phyloP scores from a whole-genome alignment of 441 rosid species.

The Breynia disticha region DNA sequence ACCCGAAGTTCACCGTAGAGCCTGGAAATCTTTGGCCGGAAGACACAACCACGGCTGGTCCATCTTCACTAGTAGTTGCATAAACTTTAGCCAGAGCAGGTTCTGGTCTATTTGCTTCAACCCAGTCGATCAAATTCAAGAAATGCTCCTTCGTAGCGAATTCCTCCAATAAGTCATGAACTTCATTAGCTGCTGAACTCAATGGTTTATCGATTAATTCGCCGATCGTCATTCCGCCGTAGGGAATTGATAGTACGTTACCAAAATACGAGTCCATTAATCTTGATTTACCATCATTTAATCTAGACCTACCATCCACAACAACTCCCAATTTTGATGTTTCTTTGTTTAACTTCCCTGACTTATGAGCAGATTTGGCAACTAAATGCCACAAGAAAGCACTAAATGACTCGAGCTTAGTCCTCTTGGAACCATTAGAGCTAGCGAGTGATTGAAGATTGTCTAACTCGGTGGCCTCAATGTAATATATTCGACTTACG shows the following conservation, averaged over 20 bases:
- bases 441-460: slow-evolving; percentile 48
- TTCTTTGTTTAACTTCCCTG: not conserved
- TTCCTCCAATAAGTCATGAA: slow-evolving; percentile 42
- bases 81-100: slow-evolving; percentile 50
- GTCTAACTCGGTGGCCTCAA: slow-evolving; percentile 30
- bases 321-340: slow-evolving; percentile 49
- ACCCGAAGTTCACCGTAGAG: slow-evolving; percentile 50
- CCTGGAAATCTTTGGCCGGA: slow-evolving; percentile 64
- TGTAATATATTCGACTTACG: slow-evolving; percentile 52
- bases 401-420: slow-evolving; percentile 58
- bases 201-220: slow-evolving; percentile 46
- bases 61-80: slow-evolving; percentile 27
- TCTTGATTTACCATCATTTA: slow-evolving; percentile 11
- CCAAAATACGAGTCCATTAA: slow-evolving; percentile 49
- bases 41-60: slow-evolving; percentile 70
- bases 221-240: slow-evolving; percentile 26
- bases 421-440: slow-evolving; percentile 20
- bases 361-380: slow-evolving; percentile 25
- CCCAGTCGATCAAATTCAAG: slow-evolving; percentile 75
- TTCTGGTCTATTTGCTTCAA: slow-evolving; percentile 61
- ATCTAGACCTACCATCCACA: slow-evolving; percentile 62
- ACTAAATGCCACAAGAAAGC: slow-evolving; percentile 72
- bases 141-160: slow-evolving; percentile 57
- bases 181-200: slow-evolving; percentile 48
- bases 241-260: slow-evolving; percentile 64